Conservation (phyloP, 176 grass and related monocot genomes). For the Metroxylon sagu region DNA sequence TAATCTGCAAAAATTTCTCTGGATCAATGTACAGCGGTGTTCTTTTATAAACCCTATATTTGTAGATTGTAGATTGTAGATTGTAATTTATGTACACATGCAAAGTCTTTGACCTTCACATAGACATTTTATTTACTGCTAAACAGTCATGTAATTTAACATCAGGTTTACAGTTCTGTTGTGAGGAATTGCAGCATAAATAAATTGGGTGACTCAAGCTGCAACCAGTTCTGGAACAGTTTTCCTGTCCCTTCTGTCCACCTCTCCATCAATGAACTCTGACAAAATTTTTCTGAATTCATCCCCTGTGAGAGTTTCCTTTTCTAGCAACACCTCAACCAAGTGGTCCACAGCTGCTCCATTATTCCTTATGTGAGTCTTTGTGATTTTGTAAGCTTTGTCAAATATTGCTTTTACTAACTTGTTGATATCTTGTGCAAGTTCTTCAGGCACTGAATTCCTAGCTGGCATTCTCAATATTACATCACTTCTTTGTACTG, state of each 20-base stretch:
- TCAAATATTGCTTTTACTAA: constrained; percentile 54
- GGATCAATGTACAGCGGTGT: too few relatives aligned
- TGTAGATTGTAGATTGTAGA: too few relatives aligned
- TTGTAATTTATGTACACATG: too few relatives aligned
- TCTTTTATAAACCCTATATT: too few relatives aligned
- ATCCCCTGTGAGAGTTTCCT: constrained; percentile 73
- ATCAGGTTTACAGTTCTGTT: neutral
- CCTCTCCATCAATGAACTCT: constrained; percentile 36
- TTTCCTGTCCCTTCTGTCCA: constrained; percentile 24
- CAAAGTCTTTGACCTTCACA: too few relatives aligned
- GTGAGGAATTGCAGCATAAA: neutral
- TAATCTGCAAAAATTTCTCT: too few relatives aligned
- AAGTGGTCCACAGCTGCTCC: constrained; percentile 57
- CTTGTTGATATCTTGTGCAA: constrained; percentile 56
- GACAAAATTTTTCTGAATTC: constrained; percentile 71
- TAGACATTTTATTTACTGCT: too few relatives aligned
- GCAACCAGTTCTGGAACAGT: constrained; percentile 24
- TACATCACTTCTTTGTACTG: constrained; percentile 51
- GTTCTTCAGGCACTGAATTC: constrained; percentile 68
- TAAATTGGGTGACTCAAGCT: constrained; percentile 29
- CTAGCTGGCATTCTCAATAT: constrained; percentile 69
- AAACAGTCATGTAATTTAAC: too few relatives aligned
- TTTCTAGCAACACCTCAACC: constrained; percentile 66
- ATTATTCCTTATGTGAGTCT: constrained; percentile 48
- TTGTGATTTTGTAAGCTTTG: constrained; percentile 51